Conservation (phyloP, 352 stramenopile genomes). For the Globisporangium iwayamae region DNA sequence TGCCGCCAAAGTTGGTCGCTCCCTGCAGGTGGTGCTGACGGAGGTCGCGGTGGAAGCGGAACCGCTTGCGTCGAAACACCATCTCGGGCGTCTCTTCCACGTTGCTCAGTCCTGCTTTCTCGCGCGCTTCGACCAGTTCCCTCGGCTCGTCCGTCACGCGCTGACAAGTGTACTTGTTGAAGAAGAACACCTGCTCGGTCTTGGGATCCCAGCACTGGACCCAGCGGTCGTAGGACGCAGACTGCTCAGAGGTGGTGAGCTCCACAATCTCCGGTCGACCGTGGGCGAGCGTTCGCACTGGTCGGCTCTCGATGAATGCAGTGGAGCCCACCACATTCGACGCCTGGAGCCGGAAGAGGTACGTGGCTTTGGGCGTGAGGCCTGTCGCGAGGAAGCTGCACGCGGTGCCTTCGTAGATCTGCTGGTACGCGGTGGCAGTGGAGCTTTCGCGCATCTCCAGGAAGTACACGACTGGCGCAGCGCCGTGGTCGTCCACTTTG, state of each 20-base stretch:
- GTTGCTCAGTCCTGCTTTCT: conserved; percentile 34
- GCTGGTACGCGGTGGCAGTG: conserved; percentile 20
- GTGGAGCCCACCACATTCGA: conserved; percentile 66
- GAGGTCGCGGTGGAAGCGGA: conserved; percentile 79
- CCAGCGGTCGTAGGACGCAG: conserved; percentile 49
- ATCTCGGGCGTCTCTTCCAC: conserved; percentile 73
- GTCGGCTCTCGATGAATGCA: conserved; percentile 55
- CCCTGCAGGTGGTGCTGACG: conserved; percentile 34
- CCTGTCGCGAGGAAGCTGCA: conserved; percentile 56
- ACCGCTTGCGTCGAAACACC: conserved; percentile 82
- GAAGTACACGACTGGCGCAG: conserved; percentile 54
- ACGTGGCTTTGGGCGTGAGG: conserved; percentile 42
- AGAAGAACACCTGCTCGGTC: conserved; percentile 86
- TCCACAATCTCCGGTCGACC: conserved; percentile 67
- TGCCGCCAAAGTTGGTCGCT: conserved; percentile 26
- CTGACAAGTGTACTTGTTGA: conserved; percentile 83
- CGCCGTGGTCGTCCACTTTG: conserved; percentile 49
- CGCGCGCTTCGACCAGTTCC: conserved; percentile 39
- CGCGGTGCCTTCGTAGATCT: conserved; percentile 63
- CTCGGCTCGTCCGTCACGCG: conserved; percentile 54
- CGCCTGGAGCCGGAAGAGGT: conserved; percentile 67
- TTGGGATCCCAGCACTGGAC: conserved; percentile 87
- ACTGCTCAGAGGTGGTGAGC: conserved; percentile 39
- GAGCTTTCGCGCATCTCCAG: conserved; percentile 49
- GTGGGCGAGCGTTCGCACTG: conserved; percentile 55